Evolutionary conservation across 768 basidiomycete species (phyloP).

Genomic region (Termitomyces titanicus): DNA sequence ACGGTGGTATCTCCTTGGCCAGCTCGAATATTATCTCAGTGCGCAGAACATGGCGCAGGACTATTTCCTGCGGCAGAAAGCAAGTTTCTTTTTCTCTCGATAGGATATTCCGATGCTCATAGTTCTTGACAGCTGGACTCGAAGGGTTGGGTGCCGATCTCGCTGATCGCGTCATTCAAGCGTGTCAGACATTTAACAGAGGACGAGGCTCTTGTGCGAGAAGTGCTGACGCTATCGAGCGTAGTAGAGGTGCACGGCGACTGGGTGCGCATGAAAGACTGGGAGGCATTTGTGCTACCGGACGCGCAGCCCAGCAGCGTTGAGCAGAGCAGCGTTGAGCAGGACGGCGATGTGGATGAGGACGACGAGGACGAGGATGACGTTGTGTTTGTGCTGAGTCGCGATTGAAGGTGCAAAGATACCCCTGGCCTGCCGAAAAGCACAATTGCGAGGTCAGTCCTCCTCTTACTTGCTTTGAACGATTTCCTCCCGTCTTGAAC

Average conservation of each 20-base stretch:
- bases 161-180: slow-evolving; percentile 83
- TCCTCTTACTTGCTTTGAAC: slow-evolving; percentile 4
- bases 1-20: slow-evolving; percentile 67
- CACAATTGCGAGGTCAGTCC: slow-evolving; percentile 16
- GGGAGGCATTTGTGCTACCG: slow-evolving; percentile 63
- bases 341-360: slow-evolving; percentile 31
- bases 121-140: slow-evolving; percentile 71
- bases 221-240: slow-evolving; percentile 63
- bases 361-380: slow-evolving; percentile 74
- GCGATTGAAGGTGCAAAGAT: slow-evolving; percentile 38
- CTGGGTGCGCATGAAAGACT: slow-evolving; percentile 67
- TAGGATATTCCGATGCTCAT: neutral
- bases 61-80: slow-evolving; percentile 74
- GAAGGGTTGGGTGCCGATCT: slow-evolving; percentile 81
- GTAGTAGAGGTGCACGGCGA: slow-evolving; percentile 67
- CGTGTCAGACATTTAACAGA: slow-evolving; percentile 68
- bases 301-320: slow-evolving; percentile 51
- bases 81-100: slow-evolving; percentile 29
- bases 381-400: slow-evolving; percentile 62
- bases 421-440: slow-evolving; percentile 28
- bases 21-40: slow-evolving; percentile 92
- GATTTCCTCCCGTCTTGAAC: slow-evolving; percentile 7
- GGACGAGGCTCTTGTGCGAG: slow-evolving; percentile 57
- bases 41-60: slow-evolving; percentile 89
- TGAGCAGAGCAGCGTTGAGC: slow-evolving; percentile 18